Base-by-base conservation (phyloP, 2,329 filamentous ascomycete species). In the Piedraia hortae region DNA sequence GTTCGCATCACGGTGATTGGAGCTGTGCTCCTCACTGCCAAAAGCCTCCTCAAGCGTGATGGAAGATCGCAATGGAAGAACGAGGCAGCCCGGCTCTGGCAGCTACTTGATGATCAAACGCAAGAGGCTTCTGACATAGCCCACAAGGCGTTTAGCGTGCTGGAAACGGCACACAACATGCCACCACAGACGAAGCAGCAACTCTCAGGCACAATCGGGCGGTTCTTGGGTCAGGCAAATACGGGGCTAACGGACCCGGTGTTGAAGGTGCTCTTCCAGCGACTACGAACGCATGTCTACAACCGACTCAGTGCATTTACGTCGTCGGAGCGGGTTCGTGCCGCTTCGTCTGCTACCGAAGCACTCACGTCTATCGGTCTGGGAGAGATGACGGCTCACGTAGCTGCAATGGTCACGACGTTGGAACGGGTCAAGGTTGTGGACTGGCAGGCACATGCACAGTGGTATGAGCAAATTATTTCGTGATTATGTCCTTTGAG, bases 41-140 rank as follows among this genome's bases (percentile, higher is more conserved):
- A 85, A 50, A 82, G 78, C 33, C 52, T 82, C 5, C 56, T 85
- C 14, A 80, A 78, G 45, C 63, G 74, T 9, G 73, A 82, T 36
- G 70, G 77, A 3, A 63, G 74, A 19, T 59, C 60, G 7, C 63
- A 69, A 10, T 85, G 74, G 74, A 74, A 68, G 43, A 60, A 54
- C 12, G 69, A 80, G 43, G 69, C 71, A 0, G 50, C 53, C 3
- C 62, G 72, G n/a, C 61, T 80, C 31, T 62, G 70, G 50, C 48
- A 59, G 1, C 59, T 74, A 1, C 56, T 80, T 6, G 17, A 24
- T 3, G 26, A 8, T 14, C 23, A 16, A 18, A 23, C 19, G n/a
- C 20, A 25, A n/a, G 31, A 27, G 9, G 20, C 25, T 6, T 31
- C 38, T 5, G 43, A 45, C 3, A 33, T 29, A 7, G 43, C 51